Base-by-base conservation (phyloP, 2,329 filamentous ascomycete genomes). In the Thelonectria rubi region DNA sequence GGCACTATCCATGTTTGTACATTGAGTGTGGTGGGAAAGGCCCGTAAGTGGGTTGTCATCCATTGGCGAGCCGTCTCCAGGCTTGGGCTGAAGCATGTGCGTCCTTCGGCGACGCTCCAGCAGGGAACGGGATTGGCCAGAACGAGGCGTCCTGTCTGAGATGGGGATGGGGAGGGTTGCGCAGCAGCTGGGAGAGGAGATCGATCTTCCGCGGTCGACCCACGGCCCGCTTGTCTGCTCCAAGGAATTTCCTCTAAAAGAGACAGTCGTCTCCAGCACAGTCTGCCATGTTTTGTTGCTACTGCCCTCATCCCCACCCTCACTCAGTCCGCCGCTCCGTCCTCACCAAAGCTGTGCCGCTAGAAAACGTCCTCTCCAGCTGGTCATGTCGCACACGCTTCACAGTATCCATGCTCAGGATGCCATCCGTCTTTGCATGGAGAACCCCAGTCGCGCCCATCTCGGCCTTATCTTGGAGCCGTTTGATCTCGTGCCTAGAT, bases 61-160 rank as follows among this genome's bases (percentile, higher is more conserved):
- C 57, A 40, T 70, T 72, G 62, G 65, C 66, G 66, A 71, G 59
- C 55, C 50, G 60, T 54, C 57, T 56, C 40, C 57, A 34, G n/a
- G 58, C 51, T 58, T 68, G 60, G 46, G 51, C 39, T 7, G 4
- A 62, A 60, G 58, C 46, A 58, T 62, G 63, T 64, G 65, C 57
- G 55, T 54, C 3, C 54, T 57, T 53, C 46, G 60, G 47, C 61
- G 64, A 69, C 56, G 48, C 52, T 62, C 55, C 63, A 61, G 46
- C 54, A 15, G 21, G 63, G 52, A 47, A 39, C 56, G 49, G 61
- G 59, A 60, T 63, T 62, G 63, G 58, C 53, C 62, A 63, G 62
- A n/a, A 42, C 48, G 60, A 58, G 60, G 63, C 53, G 68, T 70
- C 68, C 67, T 63, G 42, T 68, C 65, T 64, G 61, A 62, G 63